Conservation (phyloP, 305 asterid species). For the Galium porrigens region DNA sequence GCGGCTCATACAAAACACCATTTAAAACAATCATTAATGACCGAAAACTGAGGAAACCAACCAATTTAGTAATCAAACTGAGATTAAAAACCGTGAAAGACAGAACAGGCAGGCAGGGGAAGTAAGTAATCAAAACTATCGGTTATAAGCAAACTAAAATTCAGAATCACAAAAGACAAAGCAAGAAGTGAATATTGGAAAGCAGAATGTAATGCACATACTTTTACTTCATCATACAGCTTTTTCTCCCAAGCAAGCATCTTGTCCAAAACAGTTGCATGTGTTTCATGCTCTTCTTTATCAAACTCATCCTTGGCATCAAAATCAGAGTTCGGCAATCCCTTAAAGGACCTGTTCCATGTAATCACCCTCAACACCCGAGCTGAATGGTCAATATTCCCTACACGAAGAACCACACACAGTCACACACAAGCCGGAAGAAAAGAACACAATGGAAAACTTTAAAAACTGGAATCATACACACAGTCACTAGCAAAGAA, state of each 20-base stretch:
- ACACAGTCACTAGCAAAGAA: no score
- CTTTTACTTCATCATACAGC: conserved; percentile 98
- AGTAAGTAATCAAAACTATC: not conserved
- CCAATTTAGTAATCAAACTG: not conserved
- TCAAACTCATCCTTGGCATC: conserved; percentile 70
- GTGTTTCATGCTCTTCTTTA: conserved; percentile 88
- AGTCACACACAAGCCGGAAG: not conserved
- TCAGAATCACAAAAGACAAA: not conserved
- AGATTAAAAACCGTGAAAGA: not conserved
- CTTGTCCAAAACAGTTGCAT: conserved; percentile 97
- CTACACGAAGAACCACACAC: conserved; percentile 24
- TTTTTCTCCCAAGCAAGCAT: conserved; percentile 99
- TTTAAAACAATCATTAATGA: not conserved
- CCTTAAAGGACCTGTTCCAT: conserved; percentile 89
- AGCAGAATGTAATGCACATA: conserved; percentile 17
- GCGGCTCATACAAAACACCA: not conserved
- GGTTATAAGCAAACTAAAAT: not conserved
- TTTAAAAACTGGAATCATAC: not conserved
- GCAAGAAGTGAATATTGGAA: not conserved
- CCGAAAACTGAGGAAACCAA: not conserved
- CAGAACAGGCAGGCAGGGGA: not conserved
- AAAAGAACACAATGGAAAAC: not conserved
- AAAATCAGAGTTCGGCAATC: conserved; percentile 37
- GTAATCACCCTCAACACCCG: conserved; percentile 96
- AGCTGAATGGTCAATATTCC: conserved; percentile 83